Conservation (phyloP, 2,329 filamentous ascomycete species). For the Trichoderma cornu-damae region DNA sequence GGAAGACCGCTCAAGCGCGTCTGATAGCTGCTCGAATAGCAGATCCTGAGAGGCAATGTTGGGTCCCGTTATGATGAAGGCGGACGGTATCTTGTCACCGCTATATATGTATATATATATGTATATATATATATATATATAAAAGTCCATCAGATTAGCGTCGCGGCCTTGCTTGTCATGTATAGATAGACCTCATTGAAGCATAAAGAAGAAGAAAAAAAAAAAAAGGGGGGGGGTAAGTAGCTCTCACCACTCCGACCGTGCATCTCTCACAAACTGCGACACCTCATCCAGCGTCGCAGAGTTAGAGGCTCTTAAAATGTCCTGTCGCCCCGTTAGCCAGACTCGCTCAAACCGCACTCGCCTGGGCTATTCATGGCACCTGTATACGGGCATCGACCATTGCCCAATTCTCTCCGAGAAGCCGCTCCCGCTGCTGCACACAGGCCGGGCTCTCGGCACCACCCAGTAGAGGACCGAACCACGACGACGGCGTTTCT, state of each 20-base stretch:
- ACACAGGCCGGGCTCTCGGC: conserved; percentile 47
- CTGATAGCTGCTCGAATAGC: conserved; percentile 65
- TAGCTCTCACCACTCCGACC: conserved; percentile 29
- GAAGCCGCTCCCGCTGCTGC: conserved; percentile 53
- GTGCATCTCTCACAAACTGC: conserved; percentile 47
- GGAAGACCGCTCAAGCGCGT: conserved; percentile 44
- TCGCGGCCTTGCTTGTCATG: not conserved
- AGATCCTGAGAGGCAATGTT: conserved; percentile 71
- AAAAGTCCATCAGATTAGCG: not conserved
- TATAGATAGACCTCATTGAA: not conserved
- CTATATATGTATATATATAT: no score
- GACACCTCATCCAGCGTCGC: conserved; percentile 55
- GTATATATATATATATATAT: no score
- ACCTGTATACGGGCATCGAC: conserved; percentile 59
- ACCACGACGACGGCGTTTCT: conserved; percentile 30
- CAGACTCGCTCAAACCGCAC: not conserved
- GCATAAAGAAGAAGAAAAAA: not conserved
- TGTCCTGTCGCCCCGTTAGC: conserved; percentile 36
- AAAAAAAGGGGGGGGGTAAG: not conserved
- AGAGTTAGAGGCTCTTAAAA: conserved; percentile 56
- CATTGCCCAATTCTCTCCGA: conserved; percentile 57
- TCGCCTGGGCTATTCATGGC: not conserved
- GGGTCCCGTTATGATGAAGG: conserved; percentile 70
- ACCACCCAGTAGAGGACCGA: conserved; percentile 51
- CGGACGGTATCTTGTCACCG: conserved; percentile 56